These are phyloP conservation scores for Colletotrichum sp. DNA, from an alignment of 2,329 filamentous ascomycete species.

Conservation along the genomic window DNA sequence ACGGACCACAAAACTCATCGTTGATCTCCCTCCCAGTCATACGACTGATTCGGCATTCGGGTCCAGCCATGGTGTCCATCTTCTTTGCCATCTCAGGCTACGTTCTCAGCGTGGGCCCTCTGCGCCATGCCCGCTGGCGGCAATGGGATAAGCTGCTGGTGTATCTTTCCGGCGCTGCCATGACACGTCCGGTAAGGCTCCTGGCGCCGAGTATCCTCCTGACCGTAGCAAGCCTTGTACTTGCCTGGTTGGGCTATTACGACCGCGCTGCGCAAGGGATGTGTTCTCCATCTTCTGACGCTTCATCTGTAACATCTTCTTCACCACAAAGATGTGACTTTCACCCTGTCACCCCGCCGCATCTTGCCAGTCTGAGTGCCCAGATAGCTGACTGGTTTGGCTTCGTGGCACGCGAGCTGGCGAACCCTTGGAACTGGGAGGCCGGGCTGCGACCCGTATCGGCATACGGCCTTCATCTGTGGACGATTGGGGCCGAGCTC, in stretches of 20 bases:
- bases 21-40: neutral
- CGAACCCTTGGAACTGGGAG: neutral
- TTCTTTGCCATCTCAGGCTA: neutral
- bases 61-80: neutral
- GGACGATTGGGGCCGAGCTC: neutral
- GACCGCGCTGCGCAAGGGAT: neutral
- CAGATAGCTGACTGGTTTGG: neutral
- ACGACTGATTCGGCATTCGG: neutral
- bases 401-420: neutral
- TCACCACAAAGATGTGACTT: neutral
- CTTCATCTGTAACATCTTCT: neutral
- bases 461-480: neutral
- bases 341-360: neutral
- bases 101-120: neutral
- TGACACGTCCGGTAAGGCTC: neutral
- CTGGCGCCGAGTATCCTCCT: neutral
- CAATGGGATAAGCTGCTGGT: neutral
- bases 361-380: neutral
- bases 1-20: neutral
- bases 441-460: neutral
- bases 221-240: neutral
- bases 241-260: neutral
- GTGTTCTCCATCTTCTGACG: neutral
- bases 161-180: neutral
- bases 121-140: neutral